Percentiles rank a stretch among this genome's conserved stretches.
Conservation (phyloP, 2,329 filamentous ascomycete species). For the Metarhizium anisopliae region DNA sequence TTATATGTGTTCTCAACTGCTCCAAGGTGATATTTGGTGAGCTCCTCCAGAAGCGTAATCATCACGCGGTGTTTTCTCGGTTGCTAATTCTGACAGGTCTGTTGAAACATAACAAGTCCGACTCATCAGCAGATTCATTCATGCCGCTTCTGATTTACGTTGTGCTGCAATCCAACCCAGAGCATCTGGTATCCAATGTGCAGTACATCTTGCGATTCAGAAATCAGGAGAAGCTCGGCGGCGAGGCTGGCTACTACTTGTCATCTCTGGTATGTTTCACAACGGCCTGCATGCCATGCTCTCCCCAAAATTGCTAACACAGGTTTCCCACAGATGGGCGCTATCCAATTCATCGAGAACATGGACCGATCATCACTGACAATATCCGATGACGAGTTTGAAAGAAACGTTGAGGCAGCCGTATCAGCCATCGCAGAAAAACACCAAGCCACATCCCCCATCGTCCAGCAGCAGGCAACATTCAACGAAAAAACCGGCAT, state of each 20-base stretch:
- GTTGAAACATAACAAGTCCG: constrained; percentile 82
- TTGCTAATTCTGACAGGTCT: constrained; percentile 45
- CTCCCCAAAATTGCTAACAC: neutral
- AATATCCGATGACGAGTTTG: constrained; percentile 90
- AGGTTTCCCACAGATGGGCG: constrained; percentile 57
- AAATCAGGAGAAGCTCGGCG: constrained; percentile 92
- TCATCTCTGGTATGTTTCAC: constrained; percentile 63
- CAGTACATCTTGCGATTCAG: constrained; percentile 96
- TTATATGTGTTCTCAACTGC: constrained; percentile 96
- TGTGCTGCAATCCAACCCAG: constrained; percentile 86
- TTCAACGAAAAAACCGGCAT: constrained; percentile 36
- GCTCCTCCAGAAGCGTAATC: constrained; percentile 12
- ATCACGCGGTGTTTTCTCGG: neutral
- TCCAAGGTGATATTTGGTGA: constrained; percentile 98
- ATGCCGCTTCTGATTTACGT: constrained; percentile 94
- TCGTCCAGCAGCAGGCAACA: constrained; percentile 25
- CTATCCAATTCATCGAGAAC: constrained; percentile 92
- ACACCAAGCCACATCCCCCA: constrained; percentile 51
- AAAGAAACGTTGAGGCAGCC: constrained; percentile 89
- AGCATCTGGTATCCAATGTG: constrained; percentile 92
- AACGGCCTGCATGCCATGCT: neutral
- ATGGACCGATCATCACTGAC: constrained; percentile 90
- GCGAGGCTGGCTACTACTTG: constrained; percentile 97
- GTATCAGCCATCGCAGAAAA: constrained; percentile 93
- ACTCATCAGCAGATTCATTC: constrained; percentile 94